phyloP scores from a whole-genome alignment of 1,284 basidiomycete genomes.

The Trichosporon faecale region DNA sequence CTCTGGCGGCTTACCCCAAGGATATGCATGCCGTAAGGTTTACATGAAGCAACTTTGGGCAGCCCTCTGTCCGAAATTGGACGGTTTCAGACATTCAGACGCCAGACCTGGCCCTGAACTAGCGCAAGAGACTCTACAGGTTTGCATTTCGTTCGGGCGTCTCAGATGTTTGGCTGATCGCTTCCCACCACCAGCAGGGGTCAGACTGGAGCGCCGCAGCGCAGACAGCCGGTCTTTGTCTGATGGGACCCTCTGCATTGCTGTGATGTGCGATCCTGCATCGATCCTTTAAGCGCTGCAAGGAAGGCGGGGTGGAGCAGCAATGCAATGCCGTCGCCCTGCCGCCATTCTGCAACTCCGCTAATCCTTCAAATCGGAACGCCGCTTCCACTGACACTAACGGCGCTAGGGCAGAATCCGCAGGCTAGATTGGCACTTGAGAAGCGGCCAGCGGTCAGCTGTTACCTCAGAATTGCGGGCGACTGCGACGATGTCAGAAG shows the following conservation, averaged over 20 bases:
- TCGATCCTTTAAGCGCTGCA: too few species aligned
- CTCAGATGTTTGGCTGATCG: too few species aligned
- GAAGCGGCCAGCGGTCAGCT: not conserved
- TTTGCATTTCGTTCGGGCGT: too few species aligned
- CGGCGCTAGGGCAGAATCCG: too few species aligned
- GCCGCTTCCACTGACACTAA: not conserved
- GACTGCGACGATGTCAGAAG: not conserved
- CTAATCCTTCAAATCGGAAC: not conserved
- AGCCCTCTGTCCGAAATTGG: not conserved
- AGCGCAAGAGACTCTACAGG: not conserved
- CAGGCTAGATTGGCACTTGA: not conserved
- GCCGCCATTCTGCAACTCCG: too few species aligned
- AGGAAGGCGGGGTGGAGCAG: too few species aligned
- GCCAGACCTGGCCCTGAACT: not conserved
- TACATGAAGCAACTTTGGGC: conserved; percentile 5
- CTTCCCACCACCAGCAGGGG: too few species aligned
- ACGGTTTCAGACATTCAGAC: conserved; percentile 1
- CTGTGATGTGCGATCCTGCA: too few species aligned
- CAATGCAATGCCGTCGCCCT: too few species aligned
- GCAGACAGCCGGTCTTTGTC: too few species aligned
- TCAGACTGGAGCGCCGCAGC: too few species aligned
- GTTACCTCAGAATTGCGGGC: not conserved
- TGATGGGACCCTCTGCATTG: too few species aligned
- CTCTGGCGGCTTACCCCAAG: not conserved
- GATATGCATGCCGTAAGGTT: conserved; percentile 3